Evolutionary conservation across 257 asterid genomes (phyloP).

Genomic region (Solanum bukasovii): DNA sequence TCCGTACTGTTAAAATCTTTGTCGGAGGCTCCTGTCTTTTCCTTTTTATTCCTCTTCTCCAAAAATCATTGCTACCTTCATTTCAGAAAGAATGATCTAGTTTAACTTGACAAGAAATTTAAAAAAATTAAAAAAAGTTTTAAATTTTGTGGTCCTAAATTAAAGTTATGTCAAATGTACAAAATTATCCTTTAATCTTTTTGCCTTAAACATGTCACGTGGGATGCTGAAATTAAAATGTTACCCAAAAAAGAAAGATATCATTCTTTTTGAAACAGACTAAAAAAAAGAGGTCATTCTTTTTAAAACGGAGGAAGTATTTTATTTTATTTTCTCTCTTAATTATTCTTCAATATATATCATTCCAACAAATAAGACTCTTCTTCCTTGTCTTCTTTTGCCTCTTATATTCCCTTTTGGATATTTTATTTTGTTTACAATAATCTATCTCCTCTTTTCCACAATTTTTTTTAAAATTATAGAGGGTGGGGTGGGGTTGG

Average conservation of each 20-base stretch:
- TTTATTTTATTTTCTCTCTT: background rate
- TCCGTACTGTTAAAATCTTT: conserved; percentile 39
- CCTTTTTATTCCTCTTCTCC: conserved; percentile 1
- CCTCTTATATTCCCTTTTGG: conserved; percentile 12
- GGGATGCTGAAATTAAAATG: too few relatives aligned
- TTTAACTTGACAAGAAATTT: too few relatives aligned
- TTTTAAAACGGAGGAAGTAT: too few relatives aligned
- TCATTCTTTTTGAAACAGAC: too few relatives aligned
- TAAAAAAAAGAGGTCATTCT: too few relatives aligned
- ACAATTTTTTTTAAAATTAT: background rate
- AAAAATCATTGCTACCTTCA: background rate
- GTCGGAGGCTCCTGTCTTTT: conserved; percentile 28
- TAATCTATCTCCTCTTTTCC: background rate
- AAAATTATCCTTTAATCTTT: too few relatives aligned
- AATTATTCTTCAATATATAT: conserved; percentile 3
- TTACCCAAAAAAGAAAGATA: too few relatives aligned
- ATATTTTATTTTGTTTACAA: background rate
- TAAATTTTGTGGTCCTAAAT: too few relatives aligned
- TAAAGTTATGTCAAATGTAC: too few relatives aligned
- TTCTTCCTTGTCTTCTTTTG: conserved; percentile 25
- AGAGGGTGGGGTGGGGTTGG: background rate
- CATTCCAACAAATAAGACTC: conserved; percentile 10
- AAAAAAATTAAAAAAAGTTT: too few relatives aligned
- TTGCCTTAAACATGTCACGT: too few relatives aligned
- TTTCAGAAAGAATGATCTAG: too few relatives aligned